A percentile compares a stretch with the other conserved stretches of the same genome.
phyloP scores from a whole-genome alignment of 495 filamentous ascomycete species.

The Bacidia gigantensis region DNA sequence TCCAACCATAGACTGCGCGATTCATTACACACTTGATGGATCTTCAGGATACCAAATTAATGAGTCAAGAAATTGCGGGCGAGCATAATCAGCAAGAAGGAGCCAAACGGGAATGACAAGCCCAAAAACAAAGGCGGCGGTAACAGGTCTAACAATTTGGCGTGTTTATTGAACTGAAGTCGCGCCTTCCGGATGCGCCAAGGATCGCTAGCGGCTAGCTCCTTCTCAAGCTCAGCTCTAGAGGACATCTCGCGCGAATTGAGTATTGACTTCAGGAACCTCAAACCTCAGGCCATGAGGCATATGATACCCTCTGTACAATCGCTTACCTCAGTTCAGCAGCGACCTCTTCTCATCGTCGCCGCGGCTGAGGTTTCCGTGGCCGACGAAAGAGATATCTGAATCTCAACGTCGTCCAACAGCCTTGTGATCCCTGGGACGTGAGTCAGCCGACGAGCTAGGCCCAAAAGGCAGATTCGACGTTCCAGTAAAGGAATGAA shows the following conservation, averaged over 20 bases:
- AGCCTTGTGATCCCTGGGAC: not conserved
- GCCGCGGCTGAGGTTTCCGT: not conserved
- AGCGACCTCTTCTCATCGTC: too few species aligned
- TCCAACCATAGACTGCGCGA: not conserved
- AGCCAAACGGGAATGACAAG: not conserved
- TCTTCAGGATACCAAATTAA: not conserved
- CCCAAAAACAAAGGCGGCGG: not conserved
- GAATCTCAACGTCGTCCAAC: too few species aligned
- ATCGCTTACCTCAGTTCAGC: too few species aligned
- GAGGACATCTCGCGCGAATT: too few species aligned
- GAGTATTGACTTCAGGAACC: too few species aligned
- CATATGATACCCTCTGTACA: too few species aligned
- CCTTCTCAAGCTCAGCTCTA: too few species aligned
- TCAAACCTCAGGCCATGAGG: too few species aligned
- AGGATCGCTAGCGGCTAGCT: too few species aligned
- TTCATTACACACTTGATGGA: not conserved
- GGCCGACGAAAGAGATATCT: too few species aligned
- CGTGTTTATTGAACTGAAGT: not conserved
- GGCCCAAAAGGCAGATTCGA: not conserved
- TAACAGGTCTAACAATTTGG: too few species aligned
- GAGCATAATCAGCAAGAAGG: not conserved
- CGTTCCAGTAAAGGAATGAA: not conserved
- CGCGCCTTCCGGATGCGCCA: too few species aligned
- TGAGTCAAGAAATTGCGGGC: not conserved
- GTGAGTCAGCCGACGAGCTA: not conserved